phyloP scores from a whole-genome alignment of 169 alveolate genomes.

The Plasmodium inui region DNA sequence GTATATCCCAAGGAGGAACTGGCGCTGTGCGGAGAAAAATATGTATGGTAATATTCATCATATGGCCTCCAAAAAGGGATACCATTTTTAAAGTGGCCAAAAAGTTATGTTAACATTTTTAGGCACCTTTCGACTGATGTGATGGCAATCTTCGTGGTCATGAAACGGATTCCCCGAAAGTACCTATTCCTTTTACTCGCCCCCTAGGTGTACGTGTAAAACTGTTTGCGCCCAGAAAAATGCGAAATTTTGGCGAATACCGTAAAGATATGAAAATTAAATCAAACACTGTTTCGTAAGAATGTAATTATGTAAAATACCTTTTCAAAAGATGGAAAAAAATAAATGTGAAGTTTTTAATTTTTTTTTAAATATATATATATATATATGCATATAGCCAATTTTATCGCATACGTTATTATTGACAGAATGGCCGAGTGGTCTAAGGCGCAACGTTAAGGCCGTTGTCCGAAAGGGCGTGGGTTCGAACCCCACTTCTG shows the following conservation, averaged over 20 bases:
- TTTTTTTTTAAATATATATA: not conserved
- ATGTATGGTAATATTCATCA: not conserved
- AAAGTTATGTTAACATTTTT: too few relatives aligned
- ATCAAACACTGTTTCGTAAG: not conserved
- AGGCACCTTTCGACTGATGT: not conserved
- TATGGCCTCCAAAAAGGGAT: not conserved
- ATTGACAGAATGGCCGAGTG: conserved; percentile 96
- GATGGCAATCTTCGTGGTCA: not conserved
- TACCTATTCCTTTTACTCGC: not conserved
- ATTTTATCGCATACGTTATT: not conserved
- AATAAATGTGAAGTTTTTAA: not conserved
- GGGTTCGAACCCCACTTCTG: conserved; percentile 99
- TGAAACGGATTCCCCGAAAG: not conserved
- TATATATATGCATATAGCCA: not conserved
- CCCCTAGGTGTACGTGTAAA: not conserved
- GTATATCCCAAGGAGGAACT: not conserved
- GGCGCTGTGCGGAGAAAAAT: not conserved
- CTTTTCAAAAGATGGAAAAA: not conserved
- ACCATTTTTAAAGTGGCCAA: not conserved
- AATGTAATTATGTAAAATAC: not conserved
- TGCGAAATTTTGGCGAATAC: not conserved
- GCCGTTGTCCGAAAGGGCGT: conserved; percentile 99
- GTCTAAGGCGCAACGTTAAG: conserved; percentile 99
- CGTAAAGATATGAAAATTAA: not conserved
- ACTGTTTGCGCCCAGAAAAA: not conserved